Evolutionary conservation across 2,329 filamentous ascomycete species (phyloP).

Genomic region (Annulohypoxylon truncatum): DNA sequence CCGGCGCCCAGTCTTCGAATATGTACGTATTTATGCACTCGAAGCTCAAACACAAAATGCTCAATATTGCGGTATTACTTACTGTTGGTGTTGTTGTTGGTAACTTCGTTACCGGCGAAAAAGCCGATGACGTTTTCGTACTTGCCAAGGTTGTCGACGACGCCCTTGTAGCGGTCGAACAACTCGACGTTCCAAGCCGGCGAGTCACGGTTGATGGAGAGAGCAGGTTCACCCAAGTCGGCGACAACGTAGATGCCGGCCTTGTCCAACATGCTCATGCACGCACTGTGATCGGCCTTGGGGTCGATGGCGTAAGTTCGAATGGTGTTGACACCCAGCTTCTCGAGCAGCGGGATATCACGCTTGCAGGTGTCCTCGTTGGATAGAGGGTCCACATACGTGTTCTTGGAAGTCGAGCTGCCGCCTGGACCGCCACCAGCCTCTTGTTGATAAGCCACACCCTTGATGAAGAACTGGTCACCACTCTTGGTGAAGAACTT

Average conservation of each 20-base stretch:
- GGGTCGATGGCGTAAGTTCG: slow-evolving; percentile 83
- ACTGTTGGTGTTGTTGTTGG: slow-evolving; percentile 78
- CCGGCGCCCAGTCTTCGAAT: neutral
- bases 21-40: too few relatives aligned
- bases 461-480: slow-evolving; percentile 70
- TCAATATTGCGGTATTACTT: slow-evolving; percentile 21
- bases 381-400: slow-evolving; percentile 77
- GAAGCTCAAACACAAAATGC: neutral
- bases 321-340: slow-evolving; percentile 78
- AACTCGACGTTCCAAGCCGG: slow-evolving; percentile 76
- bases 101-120: slow-evolving; percentile 86
- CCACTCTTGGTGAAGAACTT: slow-evolving; percentile 76
- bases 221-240: slow-evolving; percentile 75
- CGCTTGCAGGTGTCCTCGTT: slow-evolving; percentile 71
- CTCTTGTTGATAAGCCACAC: slow-evolving; percentile 82
- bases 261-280: slow-evolving; percentile 76
- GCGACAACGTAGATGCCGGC: slow-evolving; percentile 83
- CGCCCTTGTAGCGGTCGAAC: slow-evolving; percentile 75
- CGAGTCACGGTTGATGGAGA: slow-evolving; percentile 76
- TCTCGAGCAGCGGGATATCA: slow-evolving; percentile 74
- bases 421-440: slow-evolving; percentile 58
- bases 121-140: slow-evolving; percentile 84
- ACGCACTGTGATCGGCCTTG: slow-evolving; percentile 71
- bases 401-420: slow-evolving; percentile 48
- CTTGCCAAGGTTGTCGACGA: slow-evolving; percentile 75